Evolutionary conservation across 177 flowering plant genomes (phyloP), one percentile per base, ranked within the genome.

Genomic region (Vitis hybrid): DNA sequence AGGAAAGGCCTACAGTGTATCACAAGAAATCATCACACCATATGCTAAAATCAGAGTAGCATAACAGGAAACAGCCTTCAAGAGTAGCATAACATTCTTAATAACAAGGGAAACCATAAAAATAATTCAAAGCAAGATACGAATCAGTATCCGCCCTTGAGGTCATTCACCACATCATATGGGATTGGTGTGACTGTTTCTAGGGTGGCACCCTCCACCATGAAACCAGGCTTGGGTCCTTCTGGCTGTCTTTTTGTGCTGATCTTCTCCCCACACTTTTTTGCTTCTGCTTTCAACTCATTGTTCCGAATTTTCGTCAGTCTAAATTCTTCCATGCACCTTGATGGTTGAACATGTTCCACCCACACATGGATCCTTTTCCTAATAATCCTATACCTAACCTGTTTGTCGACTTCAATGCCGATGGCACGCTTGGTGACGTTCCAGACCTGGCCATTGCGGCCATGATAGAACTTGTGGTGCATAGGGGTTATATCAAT

Each of bases 111-210:
- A 39, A 39, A 39, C 45, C 45, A 39, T 39, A 39, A 39, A 39
- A 5, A 0, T 39, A 39, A 6, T 39, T 39, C 45, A 39, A 39
- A 39, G 7, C 45, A 39, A 39, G 45, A 39, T 0, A 39, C 4
- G 45, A 39, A 39, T 71, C 74, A 84, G 57, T 84, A 84, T 3
- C 88, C 88, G 0, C 88, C 88, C 72, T 84, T 82, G 54, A 82
- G 86, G 69, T 84, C 88, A 60, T 84, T 84, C 60, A 82, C 85
- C 2, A 84, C 88, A 79, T 84, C 88, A 61, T 84, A 84, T 2
- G 87, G 87, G 49, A 84, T 84, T 4, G 87, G 87, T 19, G 87
- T 84, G 11, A 84, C 88, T 51, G 88, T 84, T 54, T 84, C 88
- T 77, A 84, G 54, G 12, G 78, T 75, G 0, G 84, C 80, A 62